These are phyloP conservation scores for Ormosia semicastrata DNA, from an alignment of 306 rosid species.

Conservation along the genomic window DNA sequence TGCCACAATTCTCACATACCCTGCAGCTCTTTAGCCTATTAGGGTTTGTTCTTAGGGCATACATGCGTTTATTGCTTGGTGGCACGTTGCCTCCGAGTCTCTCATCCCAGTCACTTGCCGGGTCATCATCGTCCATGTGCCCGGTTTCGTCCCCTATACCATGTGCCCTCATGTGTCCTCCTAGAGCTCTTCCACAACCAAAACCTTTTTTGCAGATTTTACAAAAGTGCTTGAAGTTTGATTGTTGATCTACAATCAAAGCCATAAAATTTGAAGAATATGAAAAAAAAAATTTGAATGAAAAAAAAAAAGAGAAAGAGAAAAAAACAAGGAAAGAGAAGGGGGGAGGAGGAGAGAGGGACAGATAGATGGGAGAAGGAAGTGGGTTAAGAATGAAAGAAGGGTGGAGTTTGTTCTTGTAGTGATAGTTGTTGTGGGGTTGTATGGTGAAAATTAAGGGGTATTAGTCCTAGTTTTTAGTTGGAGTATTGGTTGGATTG, in stretches of 20 bases:
- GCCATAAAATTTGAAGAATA: slow-evolving; percentile 51
- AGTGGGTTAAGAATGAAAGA: slow-evolving; percentile 24
- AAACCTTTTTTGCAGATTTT: slow-evolving; percentile 93
- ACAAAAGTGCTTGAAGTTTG: slow-evolving; percentile 82
- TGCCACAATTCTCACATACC: slow-evolving; percentile 82
- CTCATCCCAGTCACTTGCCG: slow-evolving; percentile 75
- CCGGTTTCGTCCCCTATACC: slow-evolving; percentile 69
- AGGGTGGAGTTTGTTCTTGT: slow-evolving; percentile 47
- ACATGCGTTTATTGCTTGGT: slow-evolving; percentile 72
- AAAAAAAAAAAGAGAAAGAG: too few relatives aligned
- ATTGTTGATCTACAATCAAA: slow-evolving; percentile 56
- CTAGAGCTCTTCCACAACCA: slow-evolving; percentile 88
- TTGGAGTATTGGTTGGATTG: slow-evolving; percentile 50
- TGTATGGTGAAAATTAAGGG: slow-evolving; percentile 56
- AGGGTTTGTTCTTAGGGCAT: slow-evolving; percentile 82
- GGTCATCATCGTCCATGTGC: slow-evolving; percentile 66
- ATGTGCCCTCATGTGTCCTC: slow-evolving; percentile 99
- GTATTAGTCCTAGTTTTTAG: slow-evolving; percentile 75
- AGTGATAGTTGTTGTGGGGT: slow-evolving; percentile 51
- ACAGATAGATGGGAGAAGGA: background rate
- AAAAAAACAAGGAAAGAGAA: background rate
- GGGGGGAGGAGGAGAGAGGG: background rate
- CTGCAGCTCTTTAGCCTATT: slow-evolving; percentile 75
- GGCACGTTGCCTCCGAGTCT: slow-evolving; percentile 42
- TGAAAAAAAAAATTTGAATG: background rate